Conservation (phyloP, 306 rosid genomes). For the Lathyrus sativus region DNA sequence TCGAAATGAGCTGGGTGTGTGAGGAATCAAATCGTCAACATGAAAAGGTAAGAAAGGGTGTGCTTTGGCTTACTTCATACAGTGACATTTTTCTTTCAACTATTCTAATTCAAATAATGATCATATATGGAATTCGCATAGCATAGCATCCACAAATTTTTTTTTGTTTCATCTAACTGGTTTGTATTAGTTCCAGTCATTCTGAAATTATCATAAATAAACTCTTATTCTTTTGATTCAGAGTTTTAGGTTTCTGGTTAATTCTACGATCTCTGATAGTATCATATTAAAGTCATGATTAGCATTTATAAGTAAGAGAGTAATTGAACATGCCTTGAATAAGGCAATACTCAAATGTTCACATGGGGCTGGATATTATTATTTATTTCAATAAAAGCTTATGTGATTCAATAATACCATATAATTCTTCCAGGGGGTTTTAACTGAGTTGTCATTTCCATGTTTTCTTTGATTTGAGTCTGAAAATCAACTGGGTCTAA, state of each 20-base stretch:
- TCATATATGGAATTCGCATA: too few species aligned
- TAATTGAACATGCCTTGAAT: background rate
- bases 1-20: conserved; percentile 98
- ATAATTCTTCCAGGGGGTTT: too few species aligned
- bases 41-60: conserved; percentile 64
- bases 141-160: background rate
- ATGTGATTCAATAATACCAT: too few species aligned
- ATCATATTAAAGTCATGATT: too few species aligned
- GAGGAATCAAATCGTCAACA: conserved; percentile 94
- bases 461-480: too few species aligned
- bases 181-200: background rate
- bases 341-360: too few species aligned
- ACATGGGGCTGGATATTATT: too few species aligned
- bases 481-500: too few species aligned
- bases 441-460: too few species aligned
- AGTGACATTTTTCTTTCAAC: background rate
- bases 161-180: background rate
- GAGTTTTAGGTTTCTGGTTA: conserved; percentile 1
- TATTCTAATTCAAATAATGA: background rate
- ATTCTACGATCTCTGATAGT: background rate
- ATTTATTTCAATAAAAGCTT: too few species aligned
- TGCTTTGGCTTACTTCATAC: conserved; percentile 2
- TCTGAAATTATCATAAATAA: background rate
- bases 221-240: background rate
- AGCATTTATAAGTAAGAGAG: background rate